These are phyloP conservation scores for Lentinula sp. DNA, from an alignment of 768 basidiomycete species.

Conservation along the genomic window DNA sequence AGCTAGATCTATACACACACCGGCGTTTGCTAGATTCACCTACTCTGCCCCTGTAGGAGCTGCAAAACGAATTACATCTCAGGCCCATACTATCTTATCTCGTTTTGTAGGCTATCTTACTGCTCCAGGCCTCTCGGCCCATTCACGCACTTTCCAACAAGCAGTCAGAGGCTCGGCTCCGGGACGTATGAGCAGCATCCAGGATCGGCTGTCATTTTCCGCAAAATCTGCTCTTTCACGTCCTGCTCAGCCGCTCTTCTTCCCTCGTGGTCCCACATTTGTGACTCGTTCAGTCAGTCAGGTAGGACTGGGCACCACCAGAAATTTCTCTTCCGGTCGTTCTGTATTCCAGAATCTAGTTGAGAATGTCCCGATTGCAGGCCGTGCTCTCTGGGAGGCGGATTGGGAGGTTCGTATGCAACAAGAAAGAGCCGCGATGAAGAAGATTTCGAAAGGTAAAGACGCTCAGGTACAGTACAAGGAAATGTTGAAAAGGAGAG, in stretches of 20 bases:
- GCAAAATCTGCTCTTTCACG: conserved; percentile 45
- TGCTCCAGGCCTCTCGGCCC: conserved; percentile 42
- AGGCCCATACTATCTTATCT: conserved; percentile 50
- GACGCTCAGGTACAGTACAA: conserved; percentile 20
- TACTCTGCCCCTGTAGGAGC: conserved; percentile 24
- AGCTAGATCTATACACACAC: conserved; percentile 41
- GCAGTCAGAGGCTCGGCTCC: conserved; percentile 21
- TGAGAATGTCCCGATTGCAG: conserved; percentile 74
- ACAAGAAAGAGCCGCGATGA: conserved; percentile 32
- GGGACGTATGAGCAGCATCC: conserved; percentile 37
- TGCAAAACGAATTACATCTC: conserved; percentile 41
- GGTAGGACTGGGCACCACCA: conserved; percentile 69
- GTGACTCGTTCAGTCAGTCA: conserved; percentile 47
- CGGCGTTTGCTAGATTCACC: conserved; percentile 29
- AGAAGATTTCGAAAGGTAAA: conserved; percentile 20
- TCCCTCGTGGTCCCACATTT: conserved; percentile 51
- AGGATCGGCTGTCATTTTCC: conserved; percentile 51
- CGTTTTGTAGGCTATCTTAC: conserved; percentile 53
- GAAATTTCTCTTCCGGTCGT: conserved; percentile 68
- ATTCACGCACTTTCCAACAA: conserved; percentile 20
- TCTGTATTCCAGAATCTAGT: conserved; percentile 77
- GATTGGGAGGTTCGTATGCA: conserved; percentile 59
- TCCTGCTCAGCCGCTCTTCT: conserved; percentile 38
- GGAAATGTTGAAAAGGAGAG: conserved; percentile 28
- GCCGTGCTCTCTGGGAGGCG: conserved; percentile 67